Evolutionary conservation across 768 basidiomycete genomes (phyloP), one percentile per base, ranked within the genome.

Genomic region (Exsudoporus frostii): DNA sequence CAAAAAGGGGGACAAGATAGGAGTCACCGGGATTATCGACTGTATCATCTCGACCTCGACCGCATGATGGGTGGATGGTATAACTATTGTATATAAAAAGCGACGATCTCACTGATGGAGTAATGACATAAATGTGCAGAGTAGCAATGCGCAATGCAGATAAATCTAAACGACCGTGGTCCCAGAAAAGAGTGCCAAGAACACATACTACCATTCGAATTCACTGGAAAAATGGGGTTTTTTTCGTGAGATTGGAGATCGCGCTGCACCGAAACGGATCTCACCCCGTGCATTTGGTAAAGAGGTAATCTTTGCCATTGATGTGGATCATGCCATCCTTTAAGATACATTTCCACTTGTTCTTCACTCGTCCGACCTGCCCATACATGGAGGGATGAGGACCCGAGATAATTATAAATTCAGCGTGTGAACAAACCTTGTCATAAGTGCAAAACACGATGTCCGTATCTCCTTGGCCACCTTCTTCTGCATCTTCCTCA

Each of bases 381-480:
- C n/a, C n/a, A n/a, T n/a, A n/a, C 38, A 39, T 5, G 22, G 36
- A 13, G 36, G 25, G 17, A 45, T 55, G 17, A 58, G 51, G 45
- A n/a, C n/a, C 30, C 34, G 19, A 24, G 2, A 39, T 11, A 45
- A 30, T 48, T 30, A 40, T 32, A 56, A n/a, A n/a, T 51, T 27
- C 11, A 47, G 24, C 24, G 51, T 30, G 20, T 19, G 11, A 45
- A 56, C 77, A 37, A 51, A 92, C 96, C 85, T 98, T 98, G 69
- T 99, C 97, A 67, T 97, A 98, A 7, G 95, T 94, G 70, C 97
- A 98, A 65, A 98, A 96, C 22, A 98, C 92, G 43, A 98, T 92
- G 67, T 99, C 97, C 1, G 83, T 84, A 53, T 93, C 85, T 9
- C 82, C 84, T 27, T 80, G 80, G 0, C 79, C 81, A 5, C 83